A percentile compares a stretch with the other conserved stretches of the same genome.
Conservation (phyloP, 1,284 basidiomycete genomes). For the Moniliophthora roreri region DNA sequence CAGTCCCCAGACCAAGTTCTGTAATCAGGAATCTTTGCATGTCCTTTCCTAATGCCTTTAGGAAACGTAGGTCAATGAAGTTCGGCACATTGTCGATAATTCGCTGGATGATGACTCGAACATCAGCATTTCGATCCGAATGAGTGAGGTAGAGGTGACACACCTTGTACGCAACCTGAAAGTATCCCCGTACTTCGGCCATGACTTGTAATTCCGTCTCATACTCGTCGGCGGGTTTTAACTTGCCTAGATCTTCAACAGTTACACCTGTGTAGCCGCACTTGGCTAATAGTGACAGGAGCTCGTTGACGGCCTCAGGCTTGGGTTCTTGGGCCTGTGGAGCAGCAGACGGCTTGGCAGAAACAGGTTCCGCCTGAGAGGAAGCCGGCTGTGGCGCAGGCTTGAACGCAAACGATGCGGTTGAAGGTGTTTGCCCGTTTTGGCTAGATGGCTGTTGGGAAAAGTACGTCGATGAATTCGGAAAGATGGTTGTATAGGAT, state of each 20-base stretch:
- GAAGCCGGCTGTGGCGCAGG: neutral
- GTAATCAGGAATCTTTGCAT: slow-evolving; percentile 34
- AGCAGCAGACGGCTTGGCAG: neutral
- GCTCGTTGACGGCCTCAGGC: neutral
- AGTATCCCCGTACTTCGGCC: slow-evolving; percentile 48
- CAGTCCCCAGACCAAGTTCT: slow-evolving; percentile 33
- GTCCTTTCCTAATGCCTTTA: slow-evolving; percentile 31
- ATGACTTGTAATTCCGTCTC: slow-evolving; percentile 42
- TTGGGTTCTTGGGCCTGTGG: neutral
- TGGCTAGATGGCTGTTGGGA: too few relatives aligned
- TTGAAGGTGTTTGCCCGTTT: neutral
- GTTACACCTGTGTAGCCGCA: slow-evolving; percentile 13
- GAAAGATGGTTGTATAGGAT: neutral
- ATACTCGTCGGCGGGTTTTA: slow-evolving; percentile 34
- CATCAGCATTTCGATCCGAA: neutral
- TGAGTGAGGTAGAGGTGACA: slow-evolving; percentile 6
- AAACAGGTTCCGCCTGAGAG: neutral
- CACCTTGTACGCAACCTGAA: slow-evolving; percentile 43
- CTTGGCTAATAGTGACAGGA: neutral
- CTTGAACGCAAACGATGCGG: neutral
- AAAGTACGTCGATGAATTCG: too few relatives aligned
- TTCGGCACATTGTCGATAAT: slow-evolving; percentile 45
- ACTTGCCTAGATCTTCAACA: slow-evolving; percentile 34
- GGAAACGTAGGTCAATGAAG: slow-evolving; percentile 39
- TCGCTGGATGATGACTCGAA: slow-evolving; percentile 26